Conservation (phyloP, 139 green algal species). For the Asterochloris erici region DNA sequence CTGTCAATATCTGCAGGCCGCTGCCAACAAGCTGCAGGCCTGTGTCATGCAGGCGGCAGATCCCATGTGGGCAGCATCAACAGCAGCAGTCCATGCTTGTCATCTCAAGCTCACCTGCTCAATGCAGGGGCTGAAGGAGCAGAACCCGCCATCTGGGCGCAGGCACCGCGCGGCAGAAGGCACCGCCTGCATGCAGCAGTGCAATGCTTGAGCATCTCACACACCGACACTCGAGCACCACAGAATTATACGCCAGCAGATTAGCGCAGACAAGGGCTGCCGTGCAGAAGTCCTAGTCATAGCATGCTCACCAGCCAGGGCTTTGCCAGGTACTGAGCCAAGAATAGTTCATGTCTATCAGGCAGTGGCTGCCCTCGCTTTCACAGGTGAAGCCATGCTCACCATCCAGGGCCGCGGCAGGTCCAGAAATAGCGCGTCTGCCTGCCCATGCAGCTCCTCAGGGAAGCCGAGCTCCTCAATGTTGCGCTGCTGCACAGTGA, state of each 20-base stretch:
- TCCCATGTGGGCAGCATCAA: background rate
- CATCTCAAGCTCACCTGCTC: conserved; percentile 71
- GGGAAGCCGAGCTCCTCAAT: conserved; percentile 87
- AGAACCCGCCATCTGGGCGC: conserved; percentile 72
- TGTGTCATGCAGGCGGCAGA: background rate
- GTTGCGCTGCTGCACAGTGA: conserved; percentile 68
- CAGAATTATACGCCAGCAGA: too few relatives aligned
- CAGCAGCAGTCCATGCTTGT: background rate
- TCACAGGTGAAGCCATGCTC: background rate
- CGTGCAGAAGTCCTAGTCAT: too few relatives aligned
- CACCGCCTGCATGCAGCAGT: conserved; percentile 44
- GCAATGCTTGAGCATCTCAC: background rate
- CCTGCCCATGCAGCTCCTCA: conserved; percentile 37
- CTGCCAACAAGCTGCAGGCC: too few relatives aligned
- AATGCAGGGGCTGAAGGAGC: conserved; percentile 97
- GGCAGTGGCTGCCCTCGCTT: too few relatives aligned
- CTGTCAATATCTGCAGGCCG: too few relatives aligned
- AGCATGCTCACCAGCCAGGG: too few relatives aligned
- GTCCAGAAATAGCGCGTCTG: conserved; percentile 90
- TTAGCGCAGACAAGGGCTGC: too few relatives aligned
- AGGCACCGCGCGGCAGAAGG: conserved; percentile 62
- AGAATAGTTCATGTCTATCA: too few relatives aligned
- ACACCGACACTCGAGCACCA: too few relatives aligned
- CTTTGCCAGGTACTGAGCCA: too few relatives aligned
- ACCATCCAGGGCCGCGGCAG: conserved; percentile 88